A percentile compares a stretch with the other conserved stretches of the same genome.
Conservation (phyloP, 768 basidiomycete species). For the Lactarius trivialis region DNA sequence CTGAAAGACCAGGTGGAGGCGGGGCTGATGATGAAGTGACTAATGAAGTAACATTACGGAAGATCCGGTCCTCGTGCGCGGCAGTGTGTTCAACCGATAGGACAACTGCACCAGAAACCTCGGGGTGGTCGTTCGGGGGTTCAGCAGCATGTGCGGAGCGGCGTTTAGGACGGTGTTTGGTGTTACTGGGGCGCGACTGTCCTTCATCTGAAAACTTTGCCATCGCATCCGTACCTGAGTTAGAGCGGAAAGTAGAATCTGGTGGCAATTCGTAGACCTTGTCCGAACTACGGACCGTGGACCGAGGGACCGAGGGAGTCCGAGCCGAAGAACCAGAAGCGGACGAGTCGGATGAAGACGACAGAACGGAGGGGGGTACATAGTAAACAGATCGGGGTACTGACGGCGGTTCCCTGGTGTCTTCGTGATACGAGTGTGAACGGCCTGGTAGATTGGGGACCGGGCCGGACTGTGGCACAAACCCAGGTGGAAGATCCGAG, state of each 20-base stretch:
- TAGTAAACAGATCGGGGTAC: conserved; percentile 4
- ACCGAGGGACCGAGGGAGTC: neutral
- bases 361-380: conserved; percentile 1
- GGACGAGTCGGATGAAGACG: conserved; percentile 14
- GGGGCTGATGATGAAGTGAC: neutral
- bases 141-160: conserved; percentile 4
- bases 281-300: conserved; percentile 3
- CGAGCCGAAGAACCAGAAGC: conserved; percentile 1
- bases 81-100: neutral
- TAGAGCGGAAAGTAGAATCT: conserved; percentile 4
- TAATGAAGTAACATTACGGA: neutral
- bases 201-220: neutral
- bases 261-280: neutral
- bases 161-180: conserved; percentile 10
- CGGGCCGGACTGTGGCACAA: conserved; percentile 10
- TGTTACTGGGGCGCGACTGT: neutral
- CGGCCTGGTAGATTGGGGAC: neutral
- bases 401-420: neutral
- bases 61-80: neutral
- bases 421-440: conserved; percentile 11
- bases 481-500: conserved; percentile 13
- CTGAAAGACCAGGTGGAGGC: conserved; percentile 9
- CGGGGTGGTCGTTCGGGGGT: neutral
- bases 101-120: neutral
- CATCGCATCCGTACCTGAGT: neutral